phyloP scores from a whole-genome alignment of 352 stramenopile species.

The Achlya hypogyna region DNA sequence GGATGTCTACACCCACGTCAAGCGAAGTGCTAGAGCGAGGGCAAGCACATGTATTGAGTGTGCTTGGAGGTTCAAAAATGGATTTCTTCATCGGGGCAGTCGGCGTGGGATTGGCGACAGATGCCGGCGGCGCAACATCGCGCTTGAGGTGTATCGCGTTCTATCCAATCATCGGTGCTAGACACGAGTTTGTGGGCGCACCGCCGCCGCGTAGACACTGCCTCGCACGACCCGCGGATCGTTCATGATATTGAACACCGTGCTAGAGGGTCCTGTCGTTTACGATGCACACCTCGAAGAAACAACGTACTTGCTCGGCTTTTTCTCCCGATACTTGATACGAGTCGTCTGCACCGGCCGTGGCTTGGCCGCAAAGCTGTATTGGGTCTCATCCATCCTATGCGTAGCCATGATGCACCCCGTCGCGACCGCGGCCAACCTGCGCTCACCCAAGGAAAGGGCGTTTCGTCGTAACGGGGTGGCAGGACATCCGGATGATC shows the following conservation, averaged over 20 bases:
- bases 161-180: neutral
- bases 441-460: too few species aligned
- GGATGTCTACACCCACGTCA: conserved; percentile 1
- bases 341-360: conserved; percentile 55
- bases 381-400: conserved; percentile 44
- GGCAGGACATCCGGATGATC: neutral
- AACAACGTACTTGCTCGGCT: conserved; percentile 6
- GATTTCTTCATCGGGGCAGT: neutral
- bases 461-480: neutral
- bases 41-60: conserved; percentile 8
- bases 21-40: neutral
- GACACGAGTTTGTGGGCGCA: neutral
- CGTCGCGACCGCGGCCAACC: neutral
- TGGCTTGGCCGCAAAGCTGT: conserved; percentile 72
- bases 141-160: conserved; percentile 17
- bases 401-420: neutral
- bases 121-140: neutral
- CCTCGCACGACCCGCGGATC: conserved; percentile 51
- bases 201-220: conserved; percentile 41
- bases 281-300: neutral
- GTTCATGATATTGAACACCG: conserved; percentile 63
- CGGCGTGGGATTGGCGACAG: neutral
- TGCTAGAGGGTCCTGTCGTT: neutral
- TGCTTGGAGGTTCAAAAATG: neutral
- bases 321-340: conserved; percentile 31